A percentile compares a stretch with the other conserved stretches of the same genome.
These are phyloP conservation scores for Ogataea naganishii DNA, from an alignment of 805 yeast genomes.

Conservation along the genomic window DNA sequence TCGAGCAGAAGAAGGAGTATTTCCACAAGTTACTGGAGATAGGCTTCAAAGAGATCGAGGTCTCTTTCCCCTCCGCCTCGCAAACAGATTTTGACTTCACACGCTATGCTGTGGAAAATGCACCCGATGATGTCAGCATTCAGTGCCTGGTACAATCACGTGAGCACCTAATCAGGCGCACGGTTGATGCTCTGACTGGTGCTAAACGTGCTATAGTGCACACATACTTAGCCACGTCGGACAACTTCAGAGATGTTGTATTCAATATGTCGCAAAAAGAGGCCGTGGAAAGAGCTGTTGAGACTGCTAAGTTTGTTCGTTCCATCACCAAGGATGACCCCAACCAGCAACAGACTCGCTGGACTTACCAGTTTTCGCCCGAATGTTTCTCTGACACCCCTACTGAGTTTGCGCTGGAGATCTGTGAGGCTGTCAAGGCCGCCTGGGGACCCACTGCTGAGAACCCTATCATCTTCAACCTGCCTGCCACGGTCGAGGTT, in stretches of 20 bases:
- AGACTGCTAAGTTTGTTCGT: constrained; percentile 59
- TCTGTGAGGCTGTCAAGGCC: constrained; percentile 71
- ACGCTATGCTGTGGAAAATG: constrained; percentile 67
- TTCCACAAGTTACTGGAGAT: constrained; percentile 64
- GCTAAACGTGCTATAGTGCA: constrained; percentile 68
- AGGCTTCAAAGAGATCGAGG: constrained; percentile 78
- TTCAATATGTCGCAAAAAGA: constrained; percentile 65
- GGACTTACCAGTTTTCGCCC: constrained; percentile 73
- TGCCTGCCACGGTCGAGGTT: constrained; percentile 78
- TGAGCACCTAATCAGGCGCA: constrained; percentile 64
- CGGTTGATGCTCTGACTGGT: constrained; percentile 65
- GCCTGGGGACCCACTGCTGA: constrained; percentile 77
- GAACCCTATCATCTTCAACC: constrained; percentile 66
- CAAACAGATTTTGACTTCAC: constrained; percentile 81
- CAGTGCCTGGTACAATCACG: constrained; percentile 75
- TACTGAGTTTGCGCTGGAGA: constrained; percentile 62
- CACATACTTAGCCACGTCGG: constrained; percentile 69
- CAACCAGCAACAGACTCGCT: constrained; percentile 46
- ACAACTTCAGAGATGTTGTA: constrained; percentile 66
- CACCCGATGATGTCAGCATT: constrained; percentile 66
- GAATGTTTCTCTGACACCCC: constrained; percentile 74
- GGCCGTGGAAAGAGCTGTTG: constrained; percentile 60
- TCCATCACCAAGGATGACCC: constrained; percentile 73
- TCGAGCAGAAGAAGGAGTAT: constrained; percentile 64
- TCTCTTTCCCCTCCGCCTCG: constrained; percentile 73